Base-by-base conservation (phyloP, 495 filamentous ascomycete species). In the Penicillium subrubescens region DNA sequence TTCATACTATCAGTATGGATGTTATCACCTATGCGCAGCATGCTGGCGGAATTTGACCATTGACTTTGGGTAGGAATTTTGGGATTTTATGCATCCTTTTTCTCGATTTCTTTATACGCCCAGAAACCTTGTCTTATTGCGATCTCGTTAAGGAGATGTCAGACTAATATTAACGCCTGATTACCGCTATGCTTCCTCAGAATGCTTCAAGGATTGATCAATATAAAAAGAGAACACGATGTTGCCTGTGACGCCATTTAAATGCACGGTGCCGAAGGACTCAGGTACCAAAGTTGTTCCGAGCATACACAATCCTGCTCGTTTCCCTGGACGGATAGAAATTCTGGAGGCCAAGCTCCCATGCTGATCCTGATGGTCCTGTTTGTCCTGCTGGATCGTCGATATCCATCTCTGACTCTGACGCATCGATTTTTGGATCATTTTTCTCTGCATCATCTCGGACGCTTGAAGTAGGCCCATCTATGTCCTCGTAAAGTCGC, bases 331-430 rank as follows among this genome's bases (percentile, higher is more conserved):
- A 57, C 1, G 75, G 70, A 55, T 69, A 74, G 44, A 73, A 75
- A 17, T 46, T 73, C 46, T 73, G 70, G 27, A 54, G 61, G 0
- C 75, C 75, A 5, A 75, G 61, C 52, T 62, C 56, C 75, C 75
- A 77, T 2, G 46, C 57, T 29, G 19, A 8, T 56, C 27, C 52
- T 29, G 14, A 35, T 21, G 25, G 17, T 27, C 25, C 25, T 27
- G 25, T 4, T 27, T 11, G 15, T 56, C 27, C 52, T 29, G 14
- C 50, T 21, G 25, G 17, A 4, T 33, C n/a, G 14, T 21, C 17
- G 41, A 39, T 34, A 25, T 56, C 34, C n/a, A 56, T 27, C 15
- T 15, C 34, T 53, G 43, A 8, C 5, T 51, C 17, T 23, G 39
- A 12, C 8, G 29, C 29, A 15, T 27, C 37, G 27, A 33, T 7